Evolutionary conservation across 2,329 filamentous ascomycete genomes (phyloP).

Genomic region (Fusarium armeniacum): DNA sequence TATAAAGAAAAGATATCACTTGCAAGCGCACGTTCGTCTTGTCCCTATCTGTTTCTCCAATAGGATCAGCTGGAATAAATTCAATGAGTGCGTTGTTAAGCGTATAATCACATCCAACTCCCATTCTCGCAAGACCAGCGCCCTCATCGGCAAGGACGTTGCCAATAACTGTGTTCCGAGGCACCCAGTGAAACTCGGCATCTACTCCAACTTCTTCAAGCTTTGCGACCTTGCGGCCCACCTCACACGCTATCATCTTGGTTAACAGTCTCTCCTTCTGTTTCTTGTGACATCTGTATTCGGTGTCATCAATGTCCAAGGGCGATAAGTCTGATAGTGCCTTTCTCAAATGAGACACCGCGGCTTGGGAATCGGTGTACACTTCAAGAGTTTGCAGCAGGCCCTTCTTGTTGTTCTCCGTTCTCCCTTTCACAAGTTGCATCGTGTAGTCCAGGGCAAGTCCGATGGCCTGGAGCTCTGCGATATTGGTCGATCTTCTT

Average conservation of each 20-base stretch:
- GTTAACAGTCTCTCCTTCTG: background rate
- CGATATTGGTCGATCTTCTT: background rate
- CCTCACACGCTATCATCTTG: background rate
- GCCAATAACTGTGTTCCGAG: constrained; percentile 17
- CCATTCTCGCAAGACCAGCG: constrained; percentile 3
- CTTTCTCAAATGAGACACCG: background rate
- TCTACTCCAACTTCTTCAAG: constrained; percentile 11
- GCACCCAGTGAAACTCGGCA: constrained; percentile 41
- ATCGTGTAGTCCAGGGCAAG: constrained; percentile 32
- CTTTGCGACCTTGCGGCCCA: background rate
- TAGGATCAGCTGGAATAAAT: background rate
- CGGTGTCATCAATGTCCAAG: background rate
- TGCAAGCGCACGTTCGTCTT: background rate
- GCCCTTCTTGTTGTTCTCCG: background rate
- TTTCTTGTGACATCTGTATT: background rate
- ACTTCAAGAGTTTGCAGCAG: constrained; percentile 19
- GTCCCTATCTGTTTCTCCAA: background rate
- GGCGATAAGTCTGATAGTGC: background rate
- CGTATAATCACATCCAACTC: background rate
- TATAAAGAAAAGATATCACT: background rate
- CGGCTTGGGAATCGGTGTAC: constrained; percentile 19
- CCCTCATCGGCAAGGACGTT: constrained; percentile 29
- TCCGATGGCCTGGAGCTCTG: constrained; percentile 30
- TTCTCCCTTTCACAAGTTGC: background rate
- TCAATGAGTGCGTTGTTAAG: constrained; percentile 11